phyloP scores from a whole-genome alignment of 2,329 filamentous ascomycete genomes.

The Diaporthe citrichinensis region DNA sequence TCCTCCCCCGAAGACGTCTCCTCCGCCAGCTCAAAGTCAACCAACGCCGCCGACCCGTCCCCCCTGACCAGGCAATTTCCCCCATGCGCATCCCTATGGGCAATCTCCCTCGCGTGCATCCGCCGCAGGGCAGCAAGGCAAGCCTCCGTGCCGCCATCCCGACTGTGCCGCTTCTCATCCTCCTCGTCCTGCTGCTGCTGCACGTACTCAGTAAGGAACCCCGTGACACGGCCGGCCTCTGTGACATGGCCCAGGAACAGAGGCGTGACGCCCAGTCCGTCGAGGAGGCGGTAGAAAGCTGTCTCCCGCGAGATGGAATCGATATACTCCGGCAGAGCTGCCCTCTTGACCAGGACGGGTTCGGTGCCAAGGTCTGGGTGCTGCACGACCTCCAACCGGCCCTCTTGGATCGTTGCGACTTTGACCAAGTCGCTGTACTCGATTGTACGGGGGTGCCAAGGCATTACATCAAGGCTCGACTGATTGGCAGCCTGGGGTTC shows the following conservation, averaged over 20 bases:
- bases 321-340: neutral
- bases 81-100: slow-evolving; percentile 43
- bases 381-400: slow-evolving; percentile 38
- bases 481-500: neutral
- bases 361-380: slow-evolving; percentile 33
- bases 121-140: slow-evolving; percentile 38
- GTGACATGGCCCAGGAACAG: slow-evolving; percentile 40
- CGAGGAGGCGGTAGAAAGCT: slow-evolving; percentile 35
- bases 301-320: slow-evolving; percentile 35
- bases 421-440: slow-evolving; percentile 26
- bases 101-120: slow-evolving; percentile 38
- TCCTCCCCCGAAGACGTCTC: slow-evolving; percentile 18
- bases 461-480: neutral
- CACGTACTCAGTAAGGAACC: slow-evolving; percentile 41
- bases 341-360: slow-evolving; percentile 40
- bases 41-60: slow-evolving; percentile 39
- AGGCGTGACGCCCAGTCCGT: slow-evolving; percentile 32
- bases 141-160: neutral
- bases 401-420: slow-evolving; percentile 36
- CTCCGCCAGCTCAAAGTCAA: slow-evolving; percentile 44
- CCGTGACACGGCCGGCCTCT: slow-evolving; percentile 18
- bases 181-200: neutral
- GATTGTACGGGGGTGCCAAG: slow-evolving; percentile 31
- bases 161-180: no score
- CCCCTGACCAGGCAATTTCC: slow-evolving; percentile 42